Base-by-base conservation (phyloP, 2,329 filamentous ascomycete genomes). In the Exophiala sp. region DNA sequence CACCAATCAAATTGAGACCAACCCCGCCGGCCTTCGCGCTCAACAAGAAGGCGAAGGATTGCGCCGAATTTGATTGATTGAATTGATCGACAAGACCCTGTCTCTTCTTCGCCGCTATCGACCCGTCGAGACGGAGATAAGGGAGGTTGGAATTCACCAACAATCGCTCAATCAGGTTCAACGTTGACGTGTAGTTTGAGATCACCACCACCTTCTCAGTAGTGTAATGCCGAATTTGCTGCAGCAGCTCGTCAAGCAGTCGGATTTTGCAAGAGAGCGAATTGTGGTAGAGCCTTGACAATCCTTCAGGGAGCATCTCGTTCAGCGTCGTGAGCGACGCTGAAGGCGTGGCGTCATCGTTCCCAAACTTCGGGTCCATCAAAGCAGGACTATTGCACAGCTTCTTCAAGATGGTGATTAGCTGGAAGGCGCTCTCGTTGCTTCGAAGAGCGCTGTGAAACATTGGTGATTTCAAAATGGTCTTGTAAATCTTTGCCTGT, bases 101-200 rank as follows among this genome's bases (percentile, higher is more conserved):
- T 7, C 84, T 76, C 63, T 85, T 85, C 48, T 69, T 69, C 1
- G 78, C 65, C 1, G 83, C 80, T 0, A 81, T 85, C 18, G 76
- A 79, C 23, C 84, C 84, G 59, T 88, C 84, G 1, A 88, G 75
- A 3, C 84, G 81, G n/a, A 85, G 71, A 62, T 78, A 85, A 1
- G 73, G 71, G 50, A 85, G 76, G 1, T 75, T 77, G 13, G 83
- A 70, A 1, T 80, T 78, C 1, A 73, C 70, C 2, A 87, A 72
- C 1, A 86, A 73, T 2, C 73, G 75, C 37, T 76, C 77, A 2
- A 88, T 75, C 54, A 87, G 73, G 58, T 85, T 81, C 8, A 88
- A 74, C 0, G 84, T 88, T 8, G 81, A 80, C 0, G 84, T 88
- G 63, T 86, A 87, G 62, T 87, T 86, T 16, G 83, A 86, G n/a